Evolutionary conservation across 2,329 filamentous ascomycete genomes (phyloP).

Genomic region (Aspergillus hiratsukae): DNA sequence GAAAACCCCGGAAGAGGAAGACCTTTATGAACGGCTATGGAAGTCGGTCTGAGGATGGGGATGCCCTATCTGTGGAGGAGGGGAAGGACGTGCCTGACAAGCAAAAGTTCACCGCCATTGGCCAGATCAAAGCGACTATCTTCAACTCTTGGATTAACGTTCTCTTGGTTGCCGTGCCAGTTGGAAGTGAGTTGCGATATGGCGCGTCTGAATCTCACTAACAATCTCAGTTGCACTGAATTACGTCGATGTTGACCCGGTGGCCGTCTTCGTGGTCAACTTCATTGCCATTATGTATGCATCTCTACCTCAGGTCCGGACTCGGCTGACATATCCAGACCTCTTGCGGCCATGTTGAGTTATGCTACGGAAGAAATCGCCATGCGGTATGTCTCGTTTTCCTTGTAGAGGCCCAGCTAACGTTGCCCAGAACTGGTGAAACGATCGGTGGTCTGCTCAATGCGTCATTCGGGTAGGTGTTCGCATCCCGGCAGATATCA

Average conservation of each 20-base stretch:
- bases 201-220: not conserved
- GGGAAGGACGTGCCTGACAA: conserved; percentile 17
- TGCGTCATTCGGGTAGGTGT: conserved; percentile 67
- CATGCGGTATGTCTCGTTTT: conserved; percentile 38
- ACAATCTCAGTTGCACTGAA: conserved; percentile 56
- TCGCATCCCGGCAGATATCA: not conserved
- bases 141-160: conserved; percentile 85
- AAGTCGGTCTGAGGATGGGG: conserved; percentile 6
- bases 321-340: conserved; percentile 33
- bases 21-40: conserved; percentile 18
- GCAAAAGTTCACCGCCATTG: conserved; percentile 34
- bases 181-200: conserved; percentile 51
- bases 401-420: not conserved
- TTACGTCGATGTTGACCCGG: conserved; percentile 56
- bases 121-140: conserved; percentile 59
- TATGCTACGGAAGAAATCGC: conserved; percentile 91
- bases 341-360: conserved; percentile 78
- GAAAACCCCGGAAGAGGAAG: conserved; percentile 24
- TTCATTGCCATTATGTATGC: conserved; percentile 77
- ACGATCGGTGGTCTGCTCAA: conserved; percentile 85
- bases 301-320: not conserved
- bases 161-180: conserved; percentile 70
- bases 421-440: conserved; percentile 60
- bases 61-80: conserved; percentile 7
- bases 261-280: conserved; percentile 78